phyloP scores from a whole-genome alignment of 2,329 filamentous ascomycete genomes.

The Calonectria fujianensis region DNA sequence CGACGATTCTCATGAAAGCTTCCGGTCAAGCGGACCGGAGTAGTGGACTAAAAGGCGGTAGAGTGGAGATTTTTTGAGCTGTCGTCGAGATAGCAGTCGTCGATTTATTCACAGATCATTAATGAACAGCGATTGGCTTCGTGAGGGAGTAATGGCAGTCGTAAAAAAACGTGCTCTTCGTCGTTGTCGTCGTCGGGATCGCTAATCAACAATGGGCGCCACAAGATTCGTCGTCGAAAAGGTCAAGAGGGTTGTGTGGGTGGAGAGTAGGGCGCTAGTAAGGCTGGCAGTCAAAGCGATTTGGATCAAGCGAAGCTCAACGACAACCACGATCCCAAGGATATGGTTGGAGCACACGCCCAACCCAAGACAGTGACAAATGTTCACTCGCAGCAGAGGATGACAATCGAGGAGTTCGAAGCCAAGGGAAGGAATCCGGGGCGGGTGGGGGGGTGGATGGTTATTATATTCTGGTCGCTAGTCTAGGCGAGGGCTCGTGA shows the following conservation, averaged over 20 bases:
- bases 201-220: slow-evolving; percentile 19
- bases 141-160: neutral
- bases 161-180: slow-evolving; percentile 30
- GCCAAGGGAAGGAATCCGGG: slow-evolving; percentile 58
- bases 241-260: slow-evolving; percentile 39
- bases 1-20: slow-evolving; percentile 45
- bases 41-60: slow-evolving; percentile 41
- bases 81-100: slow-evolving; percentile 41
- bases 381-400: slow-evolving; percentile 44
- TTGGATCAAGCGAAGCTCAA: slow-evolving; percentile 48
- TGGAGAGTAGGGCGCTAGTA: slow-evolving; percentile 35
- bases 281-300: slow-evolving; percentile 29
- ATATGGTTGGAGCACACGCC: slow-evolving; percentile 45
- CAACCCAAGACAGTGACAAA: slow-evolving; percentile 44
- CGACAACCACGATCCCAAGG: slow-evolving; percentile 48
- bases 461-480: slow-evolving; percentile 57
- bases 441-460: slow-evolving; percentile 57
- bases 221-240: slow-evolving; percentile 38
- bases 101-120: slow-evolving; percentile 32
- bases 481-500: slow-evolving; percentile 47
- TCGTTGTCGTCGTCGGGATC: slow-evolving; percentile 30
- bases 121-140: slow-evolving; percentile 17
- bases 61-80: slow-evolving; percentile 49
- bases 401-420: slow-evolving; percentile 51
- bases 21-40: slow-evolving; percentile 40